Percentiles rank a stretch among this genome's conserved stretches.
Conservation (phyloP, 2,329 filamentous ascomycete species). For the Trichoderma atroviride region DNA sequence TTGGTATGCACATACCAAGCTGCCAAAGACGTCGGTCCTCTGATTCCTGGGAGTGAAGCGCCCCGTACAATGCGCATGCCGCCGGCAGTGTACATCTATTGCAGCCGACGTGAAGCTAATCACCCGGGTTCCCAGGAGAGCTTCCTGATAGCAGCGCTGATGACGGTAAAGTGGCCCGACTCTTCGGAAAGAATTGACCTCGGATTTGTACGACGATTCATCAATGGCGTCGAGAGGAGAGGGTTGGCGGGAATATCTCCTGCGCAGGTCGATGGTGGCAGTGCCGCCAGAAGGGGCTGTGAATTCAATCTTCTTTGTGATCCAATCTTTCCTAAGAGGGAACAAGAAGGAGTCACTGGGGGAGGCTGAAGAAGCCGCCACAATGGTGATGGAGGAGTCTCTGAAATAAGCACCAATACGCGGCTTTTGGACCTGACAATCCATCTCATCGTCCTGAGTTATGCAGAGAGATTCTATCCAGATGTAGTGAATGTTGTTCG, state of each 20-base stretch:
- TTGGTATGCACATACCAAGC: background rate
- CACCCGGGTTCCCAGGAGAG: background rate
- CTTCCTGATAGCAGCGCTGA: conserved; percentile 13
- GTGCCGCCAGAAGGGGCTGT: background rate
- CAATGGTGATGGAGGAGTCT: conserved; percentile 14
- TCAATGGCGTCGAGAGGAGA: background rate
- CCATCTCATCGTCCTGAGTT: conserved; percentile 1
- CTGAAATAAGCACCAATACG: conserved; percentile 5
- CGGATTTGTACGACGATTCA: background rate
- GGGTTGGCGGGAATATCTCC: background rate
- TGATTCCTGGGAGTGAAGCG: background rate
- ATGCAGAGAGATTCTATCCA: conserved; percentile 23
- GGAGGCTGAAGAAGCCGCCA: background rate
- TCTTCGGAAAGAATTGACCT: background rate
- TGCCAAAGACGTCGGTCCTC: background rate
- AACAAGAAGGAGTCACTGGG: background rate
- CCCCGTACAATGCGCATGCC: background rate
- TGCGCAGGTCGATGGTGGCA: conserved; percentile 7
- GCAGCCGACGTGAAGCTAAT: conserved; percentile 1
- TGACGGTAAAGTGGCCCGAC: conserved; percentile 16
- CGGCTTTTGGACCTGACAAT: background rate
- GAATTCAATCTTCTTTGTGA: conserved; percentile 5
- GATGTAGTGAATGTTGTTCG: conserved; percentile 3
- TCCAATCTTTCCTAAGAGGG: conserved; percentile 13
- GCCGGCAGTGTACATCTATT: conserved; percentile 1